Base-by-base conservation (phyloP, 768 basidiomycete genomes). In the Amanita subjunquillea region DNA sequence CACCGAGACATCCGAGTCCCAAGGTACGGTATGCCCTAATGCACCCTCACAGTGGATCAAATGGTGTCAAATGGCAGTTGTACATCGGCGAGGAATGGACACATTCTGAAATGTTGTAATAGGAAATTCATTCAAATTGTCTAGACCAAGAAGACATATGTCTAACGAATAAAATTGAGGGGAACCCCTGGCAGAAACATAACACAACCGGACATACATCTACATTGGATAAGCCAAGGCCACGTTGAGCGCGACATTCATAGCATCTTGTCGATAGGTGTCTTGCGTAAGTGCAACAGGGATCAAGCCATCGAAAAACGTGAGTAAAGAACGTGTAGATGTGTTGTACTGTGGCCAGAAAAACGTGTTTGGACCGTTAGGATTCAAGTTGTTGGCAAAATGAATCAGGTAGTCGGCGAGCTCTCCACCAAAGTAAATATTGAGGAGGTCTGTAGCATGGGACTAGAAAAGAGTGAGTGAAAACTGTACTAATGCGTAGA, bases 341-440 rank as follows among this genome's bases (percentile, higher is more conserved):
- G 50, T 59, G 2, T 58, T 60, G 36, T 70, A 70, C 48, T 66
- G 57, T 13, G 69, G 68, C 69, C 69, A 68, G 15, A 7, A 20
- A 23, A 10, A 61, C 53, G 46, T 59, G 59, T 2, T 58, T 60
- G 9, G 57, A 12, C 62, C 65, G 55, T 78, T 78, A 1, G 68
- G 76, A 57, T 76, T 56, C 43, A 72, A 67, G 8, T 58, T 65
- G 39, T 54, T 60, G 10, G 59, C 67, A 52, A 76, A 76, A 49
- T 67, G 63, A 53, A 76, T 67, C 25, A 76, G 63, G 56, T 71
- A 70, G 58, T 73, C 69, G 4, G 69, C 57, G 59, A 76, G 59
- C 48, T 73, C 72, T 10, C 62, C 62, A 4, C 59, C 67, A 1
- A 57, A 59, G 51, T 69, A 76, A 27, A 71, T 54, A 23, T 69